phyloP scores from a whole-genome alignment of 2,329 filamentous ascomycete species.

The Didymella exigua region DNA sequence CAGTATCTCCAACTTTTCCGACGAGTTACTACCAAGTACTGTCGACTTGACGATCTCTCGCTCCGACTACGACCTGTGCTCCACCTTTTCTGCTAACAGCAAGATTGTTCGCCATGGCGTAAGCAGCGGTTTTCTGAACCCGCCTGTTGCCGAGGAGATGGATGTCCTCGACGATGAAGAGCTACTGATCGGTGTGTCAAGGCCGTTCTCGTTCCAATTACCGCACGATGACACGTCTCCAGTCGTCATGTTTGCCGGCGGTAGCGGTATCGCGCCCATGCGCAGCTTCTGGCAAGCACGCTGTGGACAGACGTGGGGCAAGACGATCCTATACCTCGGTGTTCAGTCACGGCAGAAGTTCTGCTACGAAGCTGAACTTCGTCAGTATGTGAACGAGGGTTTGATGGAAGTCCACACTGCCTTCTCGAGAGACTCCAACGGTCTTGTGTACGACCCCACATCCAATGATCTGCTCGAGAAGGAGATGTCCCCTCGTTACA shows the following conservation, averaged over 20 bases:
- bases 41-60: constrained; percentile 60
- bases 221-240: constrained; percentile 58
- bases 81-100: constrained; percentile 27
- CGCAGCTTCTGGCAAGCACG: constrained; percentile 35
- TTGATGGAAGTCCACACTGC: constrained; percentile 60
- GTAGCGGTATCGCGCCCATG: constrained; percentile 36
- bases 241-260: constrained; percentile 60
- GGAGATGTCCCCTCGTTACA: constrained; percentile 58
- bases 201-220: constrained; percentile 59
- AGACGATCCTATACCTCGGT: constrained; percentile 29
- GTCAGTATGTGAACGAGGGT: constrained; percentile 50
- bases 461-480: constrained; percentile 56
- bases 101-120: constrained; percentile 53
- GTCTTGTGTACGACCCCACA: constrained; percentile 54
- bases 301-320: constrained; percentile 26
- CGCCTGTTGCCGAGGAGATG: constrained; percentile 50
- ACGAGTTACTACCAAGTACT: constrained; percentile 58
- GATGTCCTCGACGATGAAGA: constrained; percentile 51
- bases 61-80: constrained; percentile 57
- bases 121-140: constrained; percentile 62
- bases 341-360: constrained; percentile 32
- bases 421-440: constrained; percentile 58
- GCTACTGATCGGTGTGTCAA: constrained; percentile 59
- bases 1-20: constrained; percentile 53
- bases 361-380: constrained; percentile 31